phyloP scores from a whole-genome alignment of 495 filamentous ascomycete species.

The Pseudomonodictys pantanalensis region DNA sequence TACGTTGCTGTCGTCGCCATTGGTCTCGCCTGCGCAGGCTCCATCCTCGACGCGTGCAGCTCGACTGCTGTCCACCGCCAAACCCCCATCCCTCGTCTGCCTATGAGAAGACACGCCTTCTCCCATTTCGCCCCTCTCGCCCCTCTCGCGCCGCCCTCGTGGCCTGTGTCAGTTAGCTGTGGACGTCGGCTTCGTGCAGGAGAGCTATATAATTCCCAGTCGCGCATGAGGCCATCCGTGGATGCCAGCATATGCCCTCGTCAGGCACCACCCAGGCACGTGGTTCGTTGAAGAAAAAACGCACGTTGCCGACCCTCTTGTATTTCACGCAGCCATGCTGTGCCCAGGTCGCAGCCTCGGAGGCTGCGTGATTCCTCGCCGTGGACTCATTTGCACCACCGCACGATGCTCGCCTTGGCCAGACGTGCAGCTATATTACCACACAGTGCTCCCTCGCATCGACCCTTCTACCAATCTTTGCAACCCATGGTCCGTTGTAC shows the following conservation, averaged over 20 bases:
- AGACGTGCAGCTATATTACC: constrained; percentile 30
- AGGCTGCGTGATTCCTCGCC: neutral
- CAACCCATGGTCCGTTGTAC: constrained; percentile 56
- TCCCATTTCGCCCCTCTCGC: neutral
- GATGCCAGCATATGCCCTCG: neutral
- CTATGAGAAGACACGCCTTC: constrained; percentile 1
- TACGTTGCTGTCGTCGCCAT: constrained; percentile 1
- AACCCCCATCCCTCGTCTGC: neutral
- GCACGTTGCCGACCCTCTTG: constrained; percentile 7
- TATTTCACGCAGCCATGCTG: constrained; percentile 11
- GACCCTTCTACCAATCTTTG: constrained; percentile 19
- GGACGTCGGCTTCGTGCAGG: neutral
- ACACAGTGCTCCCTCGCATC: neutral
- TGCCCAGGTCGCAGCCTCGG: constrained; percentile 1
- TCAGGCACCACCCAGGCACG: constrained; percentile 13
- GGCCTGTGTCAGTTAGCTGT: constrained; percentile 25
- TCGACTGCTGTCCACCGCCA: constrained; percentile 2
- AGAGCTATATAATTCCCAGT: neutral
- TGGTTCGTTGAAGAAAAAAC: constrained; percentile 1
- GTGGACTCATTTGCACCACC: constrained; percentile 3
- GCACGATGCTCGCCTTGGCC: constrained; percentile 17
- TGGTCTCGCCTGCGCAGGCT: constrained; percentile 18
- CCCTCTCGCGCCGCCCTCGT: constrained; percentile 11
- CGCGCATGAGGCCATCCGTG: neutral
- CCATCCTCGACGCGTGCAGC: constrained; percentile 16